phyloP scores from a whole-genome alignment of 805 yeast genomes.

The Sugiyamaella lignohabitans region DNA sequence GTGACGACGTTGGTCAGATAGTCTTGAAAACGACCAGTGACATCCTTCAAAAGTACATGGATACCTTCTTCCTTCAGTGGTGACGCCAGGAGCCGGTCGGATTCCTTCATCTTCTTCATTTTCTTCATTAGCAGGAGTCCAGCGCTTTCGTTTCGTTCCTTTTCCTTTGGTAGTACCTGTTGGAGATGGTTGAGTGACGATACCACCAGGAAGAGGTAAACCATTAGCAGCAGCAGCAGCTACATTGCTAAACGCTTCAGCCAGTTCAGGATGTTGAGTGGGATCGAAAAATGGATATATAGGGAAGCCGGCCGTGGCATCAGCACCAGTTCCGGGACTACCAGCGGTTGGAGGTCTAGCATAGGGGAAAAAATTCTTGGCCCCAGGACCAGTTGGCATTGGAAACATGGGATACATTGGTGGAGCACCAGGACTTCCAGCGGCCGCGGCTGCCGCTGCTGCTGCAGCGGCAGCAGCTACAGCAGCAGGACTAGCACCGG shows the following conservation, averaged over 20 bases:
- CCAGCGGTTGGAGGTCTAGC: not conserved
- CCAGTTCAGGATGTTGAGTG: not conserved
- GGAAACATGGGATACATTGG: not conserved
- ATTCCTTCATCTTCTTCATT: conserved; percentile 3
- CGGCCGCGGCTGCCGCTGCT: not conserved
- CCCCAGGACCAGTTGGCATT: not conserved
- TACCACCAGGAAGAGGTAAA: not conserved
- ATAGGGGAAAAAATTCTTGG: not conserved
- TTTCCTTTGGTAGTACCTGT: conserved; percentile 1
- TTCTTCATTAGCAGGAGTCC: conserved; percentile 2
- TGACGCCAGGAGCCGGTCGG: conserved; percentile 3
- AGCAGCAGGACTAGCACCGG: not conserved
- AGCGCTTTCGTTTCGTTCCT: conserved; percentile 6
- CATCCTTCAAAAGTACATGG: conserved; percentile 40
- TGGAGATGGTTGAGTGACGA: too few species aligned
- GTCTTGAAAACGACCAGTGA: conserved; percentile 64
- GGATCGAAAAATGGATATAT: not conserved
- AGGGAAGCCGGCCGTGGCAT: not conserved
- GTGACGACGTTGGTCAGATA: conserved; percentile 64
- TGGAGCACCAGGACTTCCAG: too few species aligned
- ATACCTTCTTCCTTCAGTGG: conserved; percentile 29
- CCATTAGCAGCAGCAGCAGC: not conserved
- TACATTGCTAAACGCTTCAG: not conserved
- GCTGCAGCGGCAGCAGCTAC: conserved; percentile 1
- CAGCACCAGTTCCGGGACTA: not conserved